Evolutionary conservation across 495 filamentous ascomycete genomes (phyloP).

Genomic region (Sphaerosporella brunnea): DNA sequence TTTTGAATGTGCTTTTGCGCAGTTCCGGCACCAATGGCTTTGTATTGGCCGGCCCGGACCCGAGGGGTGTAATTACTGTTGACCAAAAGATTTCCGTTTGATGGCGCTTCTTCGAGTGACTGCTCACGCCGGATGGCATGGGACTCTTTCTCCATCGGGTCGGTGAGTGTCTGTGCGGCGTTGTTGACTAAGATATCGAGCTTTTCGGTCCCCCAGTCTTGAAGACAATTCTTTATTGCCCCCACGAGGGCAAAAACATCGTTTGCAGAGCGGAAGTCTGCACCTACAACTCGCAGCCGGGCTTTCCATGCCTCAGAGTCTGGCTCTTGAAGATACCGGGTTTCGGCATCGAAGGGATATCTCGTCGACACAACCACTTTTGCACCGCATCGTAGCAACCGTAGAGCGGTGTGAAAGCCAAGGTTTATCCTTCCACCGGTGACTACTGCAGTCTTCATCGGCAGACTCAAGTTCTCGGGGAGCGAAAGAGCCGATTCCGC

Average conservation of each 20-base stretch:
- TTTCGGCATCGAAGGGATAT: conserved; percentile 32
- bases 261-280: conserved; percentile 32
- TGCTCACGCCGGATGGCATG: conserved; percentile 26
- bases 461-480: conserved; percentile 26
- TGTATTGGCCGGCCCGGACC: not conserved
- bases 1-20: not conserved
- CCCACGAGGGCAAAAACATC: conserved; percentile 31
- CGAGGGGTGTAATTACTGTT: not conserved
- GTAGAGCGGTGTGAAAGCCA: conserved; percentile 31
- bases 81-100: not conserved
- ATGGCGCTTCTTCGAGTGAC: not conserved
- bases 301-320: conserved; percentile 27
- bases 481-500: conserved; percentile 25
- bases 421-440: conserved; percentile 35
- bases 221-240: conserved; percentile 20
- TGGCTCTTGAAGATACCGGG: conserved; percentile 27
- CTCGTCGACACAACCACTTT: conserved; percentile 33
- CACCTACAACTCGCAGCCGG: conserved; percentile 30
- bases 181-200: conserved; percentile 35
- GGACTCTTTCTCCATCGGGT: conserved; percentile 29
- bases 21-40: not conserved
- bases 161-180: conserved; percentile 34
- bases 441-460: conserved; percentile 29
- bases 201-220: conserved; percentile 21
- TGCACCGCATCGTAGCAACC: conserved; percentile 33